Percentiles rank a stretch among this genome's conserved stretches.
phyloP scores from a whole-genome alignment of 768 basidiomycete genomes.

The Albatrellus ellisii region DNA sequence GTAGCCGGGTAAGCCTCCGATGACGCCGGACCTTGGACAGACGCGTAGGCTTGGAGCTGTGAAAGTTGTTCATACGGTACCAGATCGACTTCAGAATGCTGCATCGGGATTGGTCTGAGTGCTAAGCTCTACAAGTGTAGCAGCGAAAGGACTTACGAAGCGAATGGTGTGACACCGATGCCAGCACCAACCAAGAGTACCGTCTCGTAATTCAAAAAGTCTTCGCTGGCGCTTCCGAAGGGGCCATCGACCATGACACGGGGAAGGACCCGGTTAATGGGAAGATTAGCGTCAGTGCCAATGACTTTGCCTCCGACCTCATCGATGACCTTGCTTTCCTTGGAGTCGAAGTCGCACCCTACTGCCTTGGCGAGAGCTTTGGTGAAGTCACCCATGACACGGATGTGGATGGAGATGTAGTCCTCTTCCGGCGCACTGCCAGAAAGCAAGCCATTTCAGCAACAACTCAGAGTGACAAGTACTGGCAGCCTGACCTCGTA shows the following conservation, averaged over 20 bases:
- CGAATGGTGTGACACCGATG: slow-evolving; percentile 95
- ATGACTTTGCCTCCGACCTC: slow-evolving; percentile 46
- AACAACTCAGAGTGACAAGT: slow-evolving; percentile 3
- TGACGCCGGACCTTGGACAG: slow-evolving; percentile 75
- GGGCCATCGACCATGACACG: slow-evolving; percentile 96
- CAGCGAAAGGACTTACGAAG: slow-evolving; percentile 49
- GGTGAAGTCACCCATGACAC: slow-evolving; percentile 88
- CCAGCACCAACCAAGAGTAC: slow-evolving; percentile 85
- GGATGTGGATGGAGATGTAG: slow-evolving; percentile 88
- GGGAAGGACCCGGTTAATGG: slow-evolving; percentile 64
- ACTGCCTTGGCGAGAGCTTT: slow-evolving; percentile 65
- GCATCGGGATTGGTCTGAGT: neutral
- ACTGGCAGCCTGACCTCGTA: slow-evolving; percentile 40
- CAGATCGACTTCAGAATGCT: slow-evolving; percentile 85
- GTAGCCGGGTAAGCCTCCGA: too few species aligned
- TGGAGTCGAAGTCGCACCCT: slow-evolving; percentile 67
- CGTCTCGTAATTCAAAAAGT: slow-evolving; percentile 83
- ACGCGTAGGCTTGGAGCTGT: slow-evolving; percentile 59
- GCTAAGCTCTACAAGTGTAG: slow-evolving; percentile 3
- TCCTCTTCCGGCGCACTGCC: slow-evolving; percentile 86
- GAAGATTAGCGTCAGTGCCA: slow-evolving; percentile 39
- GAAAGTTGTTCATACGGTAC: slow-evolving; percentile 92
- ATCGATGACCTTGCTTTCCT: slow-evolving; percentile 31
- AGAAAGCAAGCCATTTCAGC: neutral
- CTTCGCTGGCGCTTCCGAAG: slow-evolving; percentile 86